Percentiles rank a stretch among this genome's conserved stretches.
Evolutionary conservation across 2,329 filamentous ascomycete genomes (phyloP).

Genomic region (Colletotrichum sp.): DNA sequence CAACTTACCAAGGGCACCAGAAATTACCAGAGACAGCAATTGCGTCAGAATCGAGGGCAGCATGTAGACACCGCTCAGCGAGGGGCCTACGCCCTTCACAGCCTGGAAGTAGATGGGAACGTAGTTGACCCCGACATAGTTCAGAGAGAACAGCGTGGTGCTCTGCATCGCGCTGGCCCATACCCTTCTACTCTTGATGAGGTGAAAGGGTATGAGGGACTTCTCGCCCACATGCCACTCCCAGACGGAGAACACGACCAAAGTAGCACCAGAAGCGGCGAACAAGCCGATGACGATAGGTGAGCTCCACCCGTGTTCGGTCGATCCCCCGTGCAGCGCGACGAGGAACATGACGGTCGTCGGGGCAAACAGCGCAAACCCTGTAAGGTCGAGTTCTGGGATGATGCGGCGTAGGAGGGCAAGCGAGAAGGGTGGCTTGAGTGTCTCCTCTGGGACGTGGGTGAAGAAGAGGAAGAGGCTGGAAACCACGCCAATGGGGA

Average conservation of each 20-base stretch:
- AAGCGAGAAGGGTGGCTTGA: neutral
- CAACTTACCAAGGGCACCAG: neutral
- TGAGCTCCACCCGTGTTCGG: neutral
- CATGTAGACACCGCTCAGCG: neutral
- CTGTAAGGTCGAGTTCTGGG: neutral
- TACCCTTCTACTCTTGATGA: neutral
- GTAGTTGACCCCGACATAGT: neutral
- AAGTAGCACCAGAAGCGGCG: neutral
- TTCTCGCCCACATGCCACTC: neutral
- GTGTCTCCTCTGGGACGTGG: neutral
- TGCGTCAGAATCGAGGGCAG: neutral
- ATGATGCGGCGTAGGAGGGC: neutral
- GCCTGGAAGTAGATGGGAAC: neutral
- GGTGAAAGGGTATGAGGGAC: neutral
- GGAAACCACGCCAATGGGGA: neutral
- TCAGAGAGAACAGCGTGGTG: fast-evolving
- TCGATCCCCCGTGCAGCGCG: neutral
- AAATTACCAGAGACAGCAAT: neutral
- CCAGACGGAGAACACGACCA: fast-evolving
- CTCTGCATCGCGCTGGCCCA: neutral
- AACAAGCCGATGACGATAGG: neutral
- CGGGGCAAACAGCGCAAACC: neutral
- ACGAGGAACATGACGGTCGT: neutral
- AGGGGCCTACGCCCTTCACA: neutral
- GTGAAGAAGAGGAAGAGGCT: neutral